Percentiles rank a stretch among this genome's conserved stretches.
These are phyloP conservation scores for Phoma sp. DNA, from an alignment of 2,329 filamentous ascomycete genomes.

Conservation along the genomic window DNA sequence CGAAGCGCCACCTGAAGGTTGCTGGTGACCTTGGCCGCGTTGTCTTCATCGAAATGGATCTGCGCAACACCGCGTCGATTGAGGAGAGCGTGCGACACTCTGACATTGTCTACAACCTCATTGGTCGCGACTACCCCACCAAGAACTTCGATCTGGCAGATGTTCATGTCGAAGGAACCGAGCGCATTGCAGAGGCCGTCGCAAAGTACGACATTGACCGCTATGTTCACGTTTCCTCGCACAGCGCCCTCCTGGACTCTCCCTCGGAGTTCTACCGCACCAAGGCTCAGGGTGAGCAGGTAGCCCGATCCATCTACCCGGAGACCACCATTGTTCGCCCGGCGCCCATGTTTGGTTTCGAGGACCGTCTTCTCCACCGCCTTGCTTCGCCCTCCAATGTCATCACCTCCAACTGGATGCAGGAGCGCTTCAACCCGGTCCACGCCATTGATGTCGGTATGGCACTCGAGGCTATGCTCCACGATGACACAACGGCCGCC, in stretches of 20 bases:
- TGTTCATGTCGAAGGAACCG: conserved; percentile 89
- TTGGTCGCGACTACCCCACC: conserved; percentile 93
- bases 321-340: conserved; percentile 97
- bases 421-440: conserved; percentile 88
- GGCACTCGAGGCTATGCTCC: conserved; percentile 87
- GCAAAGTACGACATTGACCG: conserved; percentile 98
- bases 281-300: conserved; percentile 85
- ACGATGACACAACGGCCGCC: conserved; percentile 87
- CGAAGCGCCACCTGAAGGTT: conserved; percentile 94
- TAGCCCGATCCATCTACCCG: conserved; percentile 88
- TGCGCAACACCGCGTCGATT: conserved; percentile 92
- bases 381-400: conserved; percentile 82
- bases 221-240: conserved; percentile 95
- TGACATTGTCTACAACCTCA: conserved; percentile 95
- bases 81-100: conserved; percentile 97
- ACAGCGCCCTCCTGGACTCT: conserved; percentile 84
- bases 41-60: conserved; percentile 91
- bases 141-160: conserved; percentile 97
- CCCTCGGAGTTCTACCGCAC: conserved; percentile 88
- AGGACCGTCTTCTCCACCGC: conserved; percentile 88
- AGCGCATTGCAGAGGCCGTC: conserved; percentile 90
- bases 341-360: conserved; percentile 91
- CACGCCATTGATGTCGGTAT: conserved; percentile 91
- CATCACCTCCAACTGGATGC: conserved; percentile 91
- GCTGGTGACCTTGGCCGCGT: conserved; percentile 93